phyloP scores from a whole-genome alignment of 768 basidiomycete species.

The Amanita thiersii region DNA sequence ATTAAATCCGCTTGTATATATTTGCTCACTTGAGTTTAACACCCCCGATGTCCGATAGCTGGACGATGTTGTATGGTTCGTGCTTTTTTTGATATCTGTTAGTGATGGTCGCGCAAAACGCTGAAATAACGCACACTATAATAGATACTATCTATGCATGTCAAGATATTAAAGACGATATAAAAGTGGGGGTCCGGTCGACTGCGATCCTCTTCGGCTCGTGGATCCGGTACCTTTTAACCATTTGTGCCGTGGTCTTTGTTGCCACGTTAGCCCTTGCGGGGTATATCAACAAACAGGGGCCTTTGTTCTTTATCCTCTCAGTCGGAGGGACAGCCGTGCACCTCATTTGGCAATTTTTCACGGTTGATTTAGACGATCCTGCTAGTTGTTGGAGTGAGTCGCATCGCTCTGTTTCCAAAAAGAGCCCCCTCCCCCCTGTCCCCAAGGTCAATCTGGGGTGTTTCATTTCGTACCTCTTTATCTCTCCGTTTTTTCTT shows the following conservation, averaged over 20 bases:
- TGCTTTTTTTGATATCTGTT: not conserved
- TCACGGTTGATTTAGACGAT: conserved; percentile 31
- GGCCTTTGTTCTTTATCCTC: conserved; percentile 35
- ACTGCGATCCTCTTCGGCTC: conserved; percentile 67
- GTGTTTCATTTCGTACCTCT: too few relatives aligned
- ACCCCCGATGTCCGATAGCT: conserved; percentile 19
- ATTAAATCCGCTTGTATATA: not conserved
- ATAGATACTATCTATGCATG: conserved; percentile 69
- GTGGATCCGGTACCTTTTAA: conserved; percentile 49
- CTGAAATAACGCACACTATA: not conserved
- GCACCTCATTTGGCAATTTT: conserved; percentile 41
- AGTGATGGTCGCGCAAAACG: not conserved
- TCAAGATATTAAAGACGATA: conserved; percentile 70
- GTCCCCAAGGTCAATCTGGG: too few relatives aligned
- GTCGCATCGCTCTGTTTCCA: conserved; percentile 11
- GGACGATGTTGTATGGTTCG: conserved; percentile 43
- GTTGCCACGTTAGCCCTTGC: conserved; percentile 40
- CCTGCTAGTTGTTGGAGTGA: conserved; percentile 41
- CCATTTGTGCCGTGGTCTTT: conserved; percentile 43
- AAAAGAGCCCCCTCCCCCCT: too few relatives aligned
- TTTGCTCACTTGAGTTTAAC: conserved; percentile 5
- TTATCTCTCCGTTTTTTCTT: too few relatives aligned
- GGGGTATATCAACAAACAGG: conserved; percentile 47
- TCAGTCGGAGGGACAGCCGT: conserved; percentile 35
- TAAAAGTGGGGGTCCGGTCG: conserved; percentile 65